These are phyloP conservation scores for Nepenthes gracilis DNA, from an alignment of 148 eudicot species.

Conservation along the genomic window DNA sequence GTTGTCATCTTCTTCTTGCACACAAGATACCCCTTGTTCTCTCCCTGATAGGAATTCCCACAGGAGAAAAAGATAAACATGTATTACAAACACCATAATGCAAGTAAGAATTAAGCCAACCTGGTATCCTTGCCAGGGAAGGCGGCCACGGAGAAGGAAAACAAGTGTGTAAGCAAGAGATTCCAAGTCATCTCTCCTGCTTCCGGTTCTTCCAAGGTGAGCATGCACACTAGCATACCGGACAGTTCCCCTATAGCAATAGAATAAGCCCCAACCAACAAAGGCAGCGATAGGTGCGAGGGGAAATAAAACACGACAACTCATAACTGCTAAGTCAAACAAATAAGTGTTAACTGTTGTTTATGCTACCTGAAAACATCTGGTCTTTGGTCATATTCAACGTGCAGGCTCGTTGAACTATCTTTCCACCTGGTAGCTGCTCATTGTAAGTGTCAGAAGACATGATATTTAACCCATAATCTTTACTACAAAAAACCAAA, in stretches of 20 bases:
- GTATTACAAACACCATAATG: constrained; percentile 2
- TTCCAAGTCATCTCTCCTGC: constrained; percentile 92
- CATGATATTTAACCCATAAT: neutral
- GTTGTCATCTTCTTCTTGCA: constrained; percentile 98
- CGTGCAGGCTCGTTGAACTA: constrained; percentile 56
- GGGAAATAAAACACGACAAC: neutral
- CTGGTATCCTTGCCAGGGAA: constrained; percentile 98
- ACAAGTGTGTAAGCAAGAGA: constrained; percentile 91
- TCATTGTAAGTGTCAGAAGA: neutral
- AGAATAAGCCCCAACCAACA: neutral
- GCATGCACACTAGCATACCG: constrained; percentile 99
- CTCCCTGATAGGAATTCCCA: constrained; percentile 39
- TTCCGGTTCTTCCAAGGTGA: constrained; percentile 90
- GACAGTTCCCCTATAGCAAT: constrained; percentile 67
- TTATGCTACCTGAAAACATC: constrained; percentile 69
- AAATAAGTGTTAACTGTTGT: neutral
- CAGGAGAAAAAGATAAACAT: constrained; percentile 5
- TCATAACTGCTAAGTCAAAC: neutral
- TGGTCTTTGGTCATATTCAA: constrained; percentile 89
- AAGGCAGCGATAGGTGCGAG: neutral
- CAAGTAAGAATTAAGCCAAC: constrained; percentile 12
- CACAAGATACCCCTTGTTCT: constrained; percentile 86
- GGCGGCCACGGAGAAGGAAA: constrained; percentile 88
- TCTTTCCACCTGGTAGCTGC: constrained; percentile 82
- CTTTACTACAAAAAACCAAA: constrained; percentile 1